Conservation (phyloP, 2,329 filamentous ascomycete species). For the Pseudocercospora eumusae region DNA sequence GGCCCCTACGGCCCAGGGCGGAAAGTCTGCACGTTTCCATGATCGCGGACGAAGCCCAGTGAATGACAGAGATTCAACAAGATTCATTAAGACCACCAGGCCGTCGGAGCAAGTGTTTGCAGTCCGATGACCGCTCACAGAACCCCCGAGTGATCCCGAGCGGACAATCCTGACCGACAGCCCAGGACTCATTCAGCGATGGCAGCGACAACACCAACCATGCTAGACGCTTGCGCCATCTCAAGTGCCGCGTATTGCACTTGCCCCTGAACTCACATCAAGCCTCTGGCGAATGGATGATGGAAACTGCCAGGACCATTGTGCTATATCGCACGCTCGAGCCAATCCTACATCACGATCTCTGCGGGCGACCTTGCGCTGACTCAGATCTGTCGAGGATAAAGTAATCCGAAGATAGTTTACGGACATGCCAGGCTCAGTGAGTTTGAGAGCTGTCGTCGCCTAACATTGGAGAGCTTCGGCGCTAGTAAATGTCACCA, state of each 20-base stretch:
- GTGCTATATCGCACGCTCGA: too few relatives aligned
- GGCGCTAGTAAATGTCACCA: background rate
- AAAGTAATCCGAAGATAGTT: background rate
- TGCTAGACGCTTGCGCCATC: background rate
- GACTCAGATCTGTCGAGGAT: background rate
- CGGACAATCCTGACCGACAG: background rate
- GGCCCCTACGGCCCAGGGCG: background rate
- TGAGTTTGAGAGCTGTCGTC: background rate
- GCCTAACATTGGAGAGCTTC: background rate
- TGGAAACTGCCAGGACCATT: too few relatives aligned
- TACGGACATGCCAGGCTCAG: background rate
- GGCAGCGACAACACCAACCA: background rate
- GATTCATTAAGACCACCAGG: background rate
- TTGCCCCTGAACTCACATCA: background rate
- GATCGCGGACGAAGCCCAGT: slow-evolving; percentile 3
- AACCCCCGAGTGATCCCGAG: background rate
- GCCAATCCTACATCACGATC: background rate
- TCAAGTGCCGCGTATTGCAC: background rate
- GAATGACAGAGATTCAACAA: background rate
- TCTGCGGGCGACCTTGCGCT: background rate
- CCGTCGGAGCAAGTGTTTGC: background rate
- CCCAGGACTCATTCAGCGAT: background rate
- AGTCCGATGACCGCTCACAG: background rate
- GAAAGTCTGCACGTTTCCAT: background rate
- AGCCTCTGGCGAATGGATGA: background rate